phyloP scores from a whole-genome alignment of 345 rosid species.

The Crucihimalaya himalaica region DNA sequence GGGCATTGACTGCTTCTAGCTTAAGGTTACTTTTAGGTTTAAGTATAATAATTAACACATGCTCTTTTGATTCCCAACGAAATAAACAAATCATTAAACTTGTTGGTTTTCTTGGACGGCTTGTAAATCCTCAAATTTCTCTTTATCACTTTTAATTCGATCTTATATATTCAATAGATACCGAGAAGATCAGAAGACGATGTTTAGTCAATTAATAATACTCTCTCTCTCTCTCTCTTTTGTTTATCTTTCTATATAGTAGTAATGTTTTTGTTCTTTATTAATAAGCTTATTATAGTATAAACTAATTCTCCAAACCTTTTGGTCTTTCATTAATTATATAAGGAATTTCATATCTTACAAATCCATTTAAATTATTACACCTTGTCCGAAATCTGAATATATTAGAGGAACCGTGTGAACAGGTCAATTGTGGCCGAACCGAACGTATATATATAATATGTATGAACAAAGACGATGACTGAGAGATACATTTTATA shows the following conservation, averaged over 20 bases:
- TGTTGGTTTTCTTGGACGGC: not conserved
- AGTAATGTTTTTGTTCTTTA: not conserved
- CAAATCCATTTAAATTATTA: not conserved
- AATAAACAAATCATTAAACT: not conserved
- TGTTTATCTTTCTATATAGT: not conserved
- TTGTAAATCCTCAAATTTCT: not conserved
- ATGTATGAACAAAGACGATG: conserved; percentile 10
- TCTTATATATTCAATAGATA: conserved; percentile 12
- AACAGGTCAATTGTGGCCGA: not conserved
- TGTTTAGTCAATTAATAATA: conserved; percentile 13
- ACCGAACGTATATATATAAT: not conserved
- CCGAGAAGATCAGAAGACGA: conserved; percentile 1
- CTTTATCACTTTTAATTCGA: not conserved
- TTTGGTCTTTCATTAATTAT: not conserved
- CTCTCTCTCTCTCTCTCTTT: not conserved
- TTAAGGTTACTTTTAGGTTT: not conserved
- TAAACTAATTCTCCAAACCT: not conserved
- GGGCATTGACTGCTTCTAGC: not conserved
- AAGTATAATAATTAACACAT: not conserved
- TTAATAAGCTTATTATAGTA: not conserved
- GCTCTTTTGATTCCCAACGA: not conserved
- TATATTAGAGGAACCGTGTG: conserved; percentile 12
- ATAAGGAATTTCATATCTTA: not conserved
- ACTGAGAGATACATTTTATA: conserved; percentile 13
- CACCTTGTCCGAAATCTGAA: conserved; percentile 13